These are phyloP conservation scores for Lepidopterella palustris DNA, from an alignment of 495 filamentous ascomycete genomes.

Conservation along the genomic window DNA sequence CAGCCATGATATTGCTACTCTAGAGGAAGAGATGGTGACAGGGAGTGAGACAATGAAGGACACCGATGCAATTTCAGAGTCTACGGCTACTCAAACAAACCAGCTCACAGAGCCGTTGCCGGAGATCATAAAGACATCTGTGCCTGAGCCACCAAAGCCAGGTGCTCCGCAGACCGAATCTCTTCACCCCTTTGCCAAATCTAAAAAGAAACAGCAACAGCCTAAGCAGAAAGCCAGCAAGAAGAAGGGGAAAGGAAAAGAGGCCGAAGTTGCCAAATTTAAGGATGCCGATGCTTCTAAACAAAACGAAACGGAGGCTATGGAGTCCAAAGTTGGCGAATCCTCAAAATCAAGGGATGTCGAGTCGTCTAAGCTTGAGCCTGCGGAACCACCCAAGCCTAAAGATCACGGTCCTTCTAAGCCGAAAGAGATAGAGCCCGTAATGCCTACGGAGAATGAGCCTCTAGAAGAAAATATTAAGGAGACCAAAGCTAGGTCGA, in stretches of 20 bases:
- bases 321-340: background rate
- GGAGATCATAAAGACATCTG: background rate
- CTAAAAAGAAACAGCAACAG: slow-evolving; percentile 17
- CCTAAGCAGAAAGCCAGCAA: slow-evolving; percentile 16
- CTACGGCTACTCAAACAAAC: background rate
- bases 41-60: too few relatives aligned
- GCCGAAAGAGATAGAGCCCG: background rate
- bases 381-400: background rate
- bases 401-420: background rate
- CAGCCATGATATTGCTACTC: background rate
- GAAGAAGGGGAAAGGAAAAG: slow-evolving; percentile 17
- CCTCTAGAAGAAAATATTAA: too few relatives aligned
- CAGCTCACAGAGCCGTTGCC: background rate
- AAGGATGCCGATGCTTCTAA: background rate
- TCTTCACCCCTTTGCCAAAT: slow-evolving; percentile 16
- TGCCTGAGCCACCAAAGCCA: background rate
- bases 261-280: background rate
- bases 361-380: background rate
- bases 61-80: too few relatives aligned
- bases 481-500: background rate
- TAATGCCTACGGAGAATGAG: background rate
- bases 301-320: background rate
- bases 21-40: too few relatives aligned
- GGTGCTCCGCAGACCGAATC: slow-evolving; percentile 19
- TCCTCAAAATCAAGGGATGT: slow-evolving; percentile 13